Percentiles rank a stretch among this genome's conserved stretches.
These are phyloP conservation scores for Avena eriantha DNA, from an alignment of 176 grass and related monocot species.

Conservation along the genomic window DNA sequence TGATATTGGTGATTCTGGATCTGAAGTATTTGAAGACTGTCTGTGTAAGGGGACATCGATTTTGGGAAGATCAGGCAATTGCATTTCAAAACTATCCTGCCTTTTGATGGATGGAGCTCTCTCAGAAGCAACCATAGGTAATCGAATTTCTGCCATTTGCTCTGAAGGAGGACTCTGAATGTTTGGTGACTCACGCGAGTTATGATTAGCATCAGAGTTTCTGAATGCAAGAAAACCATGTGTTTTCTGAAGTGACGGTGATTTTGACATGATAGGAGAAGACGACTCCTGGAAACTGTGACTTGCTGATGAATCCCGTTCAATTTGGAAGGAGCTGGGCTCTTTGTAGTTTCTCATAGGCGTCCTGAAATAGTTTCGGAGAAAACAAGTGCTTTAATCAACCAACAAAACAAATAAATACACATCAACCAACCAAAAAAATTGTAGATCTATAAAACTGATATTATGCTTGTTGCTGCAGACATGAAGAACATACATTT, in stretches of 20 bases:
- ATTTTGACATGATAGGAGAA: slow-evolving; percentile 95
- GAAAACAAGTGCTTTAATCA: slow-evolving; percentile 29
- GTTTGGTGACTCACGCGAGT: slow-evolving; percentile 85
- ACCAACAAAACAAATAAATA: slow-evolving; percentile 17
- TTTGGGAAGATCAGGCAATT: slow-evolving; percentile 95
- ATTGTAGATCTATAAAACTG: slow-evolving; percentile 7
- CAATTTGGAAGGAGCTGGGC: slow-evolving; percentile 64
- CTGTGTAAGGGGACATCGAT: slow-evolving; percentile 78
- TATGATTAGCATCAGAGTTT: slow-evolving; percentile 80
- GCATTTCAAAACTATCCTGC: slow-evolving; percentile 92
- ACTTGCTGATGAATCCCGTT: slow-evolving; percentile 82
- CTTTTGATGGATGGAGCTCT: slow-evolving; percentile 89
- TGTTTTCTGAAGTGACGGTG: slow-evolving; percentile 84
- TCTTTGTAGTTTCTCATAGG: slow-evolving; percentile 88
- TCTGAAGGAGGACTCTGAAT: slow-evolving; percentile 90
- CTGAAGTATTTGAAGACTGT: slow-evolving; percentile 76
- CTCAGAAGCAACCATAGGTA: slow-evolving; percentile 65
- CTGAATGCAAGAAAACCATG: slow-evolving; percentile 75
- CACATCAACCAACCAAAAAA: slow-evolving; percentile 9
- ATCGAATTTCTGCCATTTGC: slow-evolving; percentile 67
- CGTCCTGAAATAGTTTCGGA: slow-evolving; percentile 66
- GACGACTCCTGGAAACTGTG: slow-evolving; percentile 81
- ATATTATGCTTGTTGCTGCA: slow-evolving; percentile 19
- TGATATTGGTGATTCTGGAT: slow-evolving; percentile 98
- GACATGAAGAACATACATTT: slow-evolving; percentile 3